phyloP scores from a whole-genome alignment of 1,284 basidiomycete species.

The Sphagnurus paluster region DNA sequence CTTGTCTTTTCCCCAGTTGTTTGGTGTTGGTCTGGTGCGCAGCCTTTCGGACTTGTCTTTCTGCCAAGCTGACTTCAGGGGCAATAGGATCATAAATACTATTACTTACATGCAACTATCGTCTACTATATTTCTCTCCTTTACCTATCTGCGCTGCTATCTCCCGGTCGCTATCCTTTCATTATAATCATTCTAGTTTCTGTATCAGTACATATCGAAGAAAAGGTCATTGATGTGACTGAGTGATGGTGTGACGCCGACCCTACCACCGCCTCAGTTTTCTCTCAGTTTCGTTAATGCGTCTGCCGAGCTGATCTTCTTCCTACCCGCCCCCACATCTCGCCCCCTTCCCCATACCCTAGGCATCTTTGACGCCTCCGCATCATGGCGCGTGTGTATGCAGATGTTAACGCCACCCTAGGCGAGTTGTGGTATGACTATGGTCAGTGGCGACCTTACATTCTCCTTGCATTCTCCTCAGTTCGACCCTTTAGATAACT shows the following conservation, averaged over 20 bases:
- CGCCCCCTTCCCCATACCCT: slow-evolving; percentile 2
- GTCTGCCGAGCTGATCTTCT: slow-evolving; percentile 17
- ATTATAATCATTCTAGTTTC: neutral
- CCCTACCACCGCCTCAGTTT: slow-evolving; percentile 12
- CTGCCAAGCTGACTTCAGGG: slow-evolving; percentile 1
- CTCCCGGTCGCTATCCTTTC: neutral
- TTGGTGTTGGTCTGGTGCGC: slow-evolving; percentile 11
- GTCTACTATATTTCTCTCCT: neutral
- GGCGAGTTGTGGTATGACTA: slow-evolving; percentile 54
- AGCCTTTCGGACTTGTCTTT: neutral
- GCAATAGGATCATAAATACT: neutral
- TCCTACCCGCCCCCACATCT: slow-evolving; percentile 8
- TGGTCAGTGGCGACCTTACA: slow-evolving; percentile 31
- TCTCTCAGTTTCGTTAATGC: slow-evolving; percentile 17
- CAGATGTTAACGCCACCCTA: slow-evolving; percentile 45
- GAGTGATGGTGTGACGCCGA: slow-evolving; percentile 15
- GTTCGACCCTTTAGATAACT: slow-evolving; percentile 51
- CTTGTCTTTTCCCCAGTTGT: neutral
- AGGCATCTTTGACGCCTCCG: slow-evolving; percentile 8
- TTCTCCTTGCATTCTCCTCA: neutral
- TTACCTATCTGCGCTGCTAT: neutral
- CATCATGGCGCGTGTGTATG: slow-evolving; percentile 50
- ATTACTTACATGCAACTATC: neutral
- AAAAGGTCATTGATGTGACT: slow-evolving; percentile 10
- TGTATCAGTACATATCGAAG: neutral